Evolutionary conservation across 805 yeast genomes (phyloP), one percentile per base, ranked within the genome.

Genomic region (Novakomyces olei): DNA sequence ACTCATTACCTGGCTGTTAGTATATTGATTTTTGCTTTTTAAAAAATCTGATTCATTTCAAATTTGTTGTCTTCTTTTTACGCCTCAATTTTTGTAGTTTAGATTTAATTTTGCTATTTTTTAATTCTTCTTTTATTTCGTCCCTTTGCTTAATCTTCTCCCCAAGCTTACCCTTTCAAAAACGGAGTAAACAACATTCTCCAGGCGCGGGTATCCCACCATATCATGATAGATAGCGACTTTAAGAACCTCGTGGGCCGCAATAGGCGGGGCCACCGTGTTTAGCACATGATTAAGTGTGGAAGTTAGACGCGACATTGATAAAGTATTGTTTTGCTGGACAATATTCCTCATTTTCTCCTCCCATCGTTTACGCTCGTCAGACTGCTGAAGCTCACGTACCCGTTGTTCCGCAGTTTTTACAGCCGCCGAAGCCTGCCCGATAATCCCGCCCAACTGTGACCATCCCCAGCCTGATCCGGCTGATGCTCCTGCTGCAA

Each of bases 141-240:
- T 10, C 10, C n/a, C 8, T 5, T 3, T 8, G 8, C 4, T 2
- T 15, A 29, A n/a, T 5, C 14, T 5, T 17, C 4, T 4, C 12
- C 12, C n/a, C 14, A n/a, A 3, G 6, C 30, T 10, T 29, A 29
- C 44, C 30, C 57, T 52, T 41, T 58, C 58, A 47, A 70, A 71
- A 32, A 65, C 67, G 27, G 53, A 50, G 42, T 58, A 55, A 9
- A 67, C 61, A 34, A 65, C 51, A 20, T 54, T 49, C 41, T 67
- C 72, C 41, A 71, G 55, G 36, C 50, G 44, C 3, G 60, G 55
- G 40, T 54, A 58, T 15, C 64, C 64, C 8, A 54, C 59, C 47
- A 59, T 49, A 36, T 59, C 64, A 36, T 58, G 63, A 43, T 55
- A 58, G n/a, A 59, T 47, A 38, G 55, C 57, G 29, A 59, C 51